Conservation (phyloP, 495 filamentous ascomycete species). For the Jackrogersella multiformis region DNA sequence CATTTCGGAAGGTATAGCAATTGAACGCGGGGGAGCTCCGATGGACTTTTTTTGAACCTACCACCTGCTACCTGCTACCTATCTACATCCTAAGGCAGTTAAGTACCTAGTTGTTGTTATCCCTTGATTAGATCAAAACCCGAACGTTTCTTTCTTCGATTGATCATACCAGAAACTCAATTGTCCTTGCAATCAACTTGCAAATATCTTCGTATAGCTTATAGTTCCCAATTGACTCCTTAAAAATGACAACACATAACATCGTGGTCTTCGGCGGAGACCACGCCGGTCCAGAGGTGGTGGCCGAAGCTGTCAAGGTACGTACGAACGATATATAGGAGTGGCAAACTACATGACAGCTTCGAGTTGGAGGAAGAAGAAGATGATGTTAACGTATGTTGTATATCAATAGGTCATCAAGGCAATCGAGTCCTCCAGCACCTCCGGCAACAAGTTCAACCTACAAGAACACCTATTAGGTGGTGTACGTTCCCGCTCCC, state of each 20-base stretch:
- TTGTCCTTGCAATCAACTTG: background rate
- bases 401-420: conserved; percentile 69
- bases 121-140: conserved; percentile 9
- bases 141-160: background rate
- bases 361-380: background rate
- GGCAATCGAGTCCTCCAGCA: conserved; percentile 72
- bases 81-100: too few species aligned
- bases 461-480: conserved; percentile 92
- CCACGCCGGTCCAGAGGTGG: conserved; percentile 92
- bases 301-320: conserved; percentile 86
- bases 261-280: conserved; percentile 84
- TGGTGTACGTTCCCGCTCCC: conserved; percentile 72
- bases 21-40: conserved; percentile 35
- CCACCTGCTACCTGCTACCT: too few species aligned
- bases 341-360: background rate
- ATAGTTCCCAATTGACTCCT: conserved; percentile 6
- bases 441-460: conserved; percentile 79
- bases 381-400: conserved; percentile 23
- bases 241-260: conserved; percentile 61
- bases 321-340: conserved; percentile 37
- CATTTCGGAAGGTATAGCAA: conserved; percentile 26
- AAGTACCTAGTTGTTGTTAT: too few species aligned
- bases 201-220: background rate
- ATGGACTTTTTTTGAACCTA: conserved; percentile 13
- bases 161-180: background rate